Evolutionary conservation across 345 rosid genomes (phyloP).

Genomic region (Sisymbrium irio): DNA sequence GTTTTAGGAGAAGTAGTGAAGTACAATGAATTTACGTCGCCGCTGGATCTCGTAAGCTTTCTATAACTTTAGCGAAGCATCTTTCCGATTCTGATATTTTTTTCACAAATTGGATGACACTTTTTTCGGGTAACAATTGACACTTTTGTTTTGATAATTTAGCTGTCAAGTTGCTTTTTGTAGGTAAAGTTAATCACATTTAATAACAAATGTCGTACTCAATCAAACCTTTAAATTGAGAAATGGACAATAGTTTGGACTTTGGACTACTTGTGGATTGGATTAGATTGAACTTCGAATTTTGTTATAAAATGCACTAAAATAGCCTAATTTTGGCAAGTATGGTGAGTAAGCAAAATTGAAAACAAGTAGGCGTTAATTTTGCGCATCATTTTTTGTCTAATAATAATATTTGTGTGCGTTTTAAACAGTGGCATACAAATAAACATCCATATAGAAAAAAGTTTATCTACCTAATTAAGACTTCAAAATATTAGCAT

Average conservation of each 20-base stretch:
- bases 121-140: background rate
- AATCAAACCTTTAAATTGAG: background rate
- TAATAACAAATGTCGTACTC: background rate
- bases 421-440: background rate
- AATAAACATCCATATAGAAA: background rate
- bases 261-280: no score
- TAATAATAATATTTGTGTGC: background rate
- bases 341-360: background rate
- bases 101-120: background rate
- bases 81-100: background rate
- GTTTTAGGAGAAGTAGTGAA: slow-evolving; percentile 3
- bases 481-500: background rate
- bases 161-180: slow-evolving; percentile 14
- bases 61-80: slow-evolving; percentile 16
- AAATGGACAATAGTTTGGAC: background rate
- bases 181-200: slow-evolving; percentile 12
- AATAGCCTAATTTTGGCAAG: background rate
- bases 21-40: slow-evolving; percentile 20
- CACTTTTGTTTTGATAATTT: slow-evolving; percentile 15
- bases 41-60: slow-evolving; percentile 1
- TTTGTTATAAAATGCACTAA: background rate
- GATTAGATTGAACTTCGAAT: background rate
- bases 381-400: background rate
- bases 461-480: background rate
- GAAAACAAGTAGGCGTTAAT: background rate